Evolutionary conservation across 805 yeast species (phyloP).

Genomic region (Candida ulmi): DNA sequence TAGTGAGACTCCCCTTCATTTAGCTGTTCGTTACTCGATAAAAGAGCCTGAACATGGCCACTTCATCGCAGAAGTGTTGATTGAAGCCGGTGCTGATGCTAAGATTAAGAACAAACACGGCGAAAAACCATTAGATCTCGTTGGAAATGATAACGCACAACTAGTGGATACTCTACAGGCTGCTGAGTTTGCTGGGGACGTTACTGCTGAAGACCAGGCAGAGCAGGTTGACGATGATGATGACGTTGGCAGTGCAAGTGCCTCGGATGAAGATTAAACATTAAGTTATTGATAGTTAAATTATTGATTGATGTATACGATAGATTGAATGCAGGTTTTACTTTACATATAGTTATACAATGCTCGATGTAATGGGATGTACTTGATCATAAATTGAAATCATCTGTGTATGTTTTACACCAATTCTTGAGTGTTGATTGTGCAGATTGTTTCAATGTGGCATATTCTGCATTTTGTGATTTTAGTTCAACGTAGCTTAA

Average conservation of each 20-base stretch:
- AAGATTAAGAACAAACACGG: conserved; percentile 53
- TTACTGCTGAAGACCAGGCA: conserved; percentile 7
- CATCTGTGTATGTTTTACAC: conserved; percentile 40
- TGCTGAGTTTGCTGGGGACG: conserved; percentile 69
- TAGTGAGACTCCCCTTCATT: conserved; percentile 87
- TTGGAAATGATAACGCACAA: conserved; percentile 45
- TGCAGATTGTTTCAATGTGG: conserved; percentile 23
- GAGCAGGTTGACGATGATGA: conserved; percentile 26
- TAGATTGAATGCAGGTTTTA: no score
- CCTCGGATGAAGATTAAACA: conserved; percentile 18
- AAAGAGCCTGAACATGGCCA: conserved; percentile 84
- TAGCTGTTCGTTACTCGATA: conserved; percentile 69
- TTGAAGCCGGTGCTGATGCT: conserved; percentile 92
- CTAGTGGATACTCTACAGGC: conserved; percentile 64
- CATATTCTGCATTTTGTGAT: conserved; percentile 21
- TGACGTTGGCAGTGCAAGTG: conserved; percentile 12
- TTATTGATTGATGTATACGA: no score
- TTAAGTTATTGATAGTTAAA: no score
- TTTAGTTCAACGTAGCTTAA: conserved; percentile 31
- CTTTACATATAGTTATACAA: no score
- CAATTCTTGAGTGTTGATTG: conserved; percentile 37
- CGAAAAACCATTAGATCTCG: conserved; percentile 71
- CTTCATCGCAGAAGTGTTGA: conserved; percentile 69
- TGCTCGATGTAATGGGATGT: no score
- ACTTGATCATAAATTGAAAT: conserved; percentile 24